phyloP scores from a whole-genome alignment of 2,329 filamentous ascomycete species.

The Arthroderma sp. region DNA sequence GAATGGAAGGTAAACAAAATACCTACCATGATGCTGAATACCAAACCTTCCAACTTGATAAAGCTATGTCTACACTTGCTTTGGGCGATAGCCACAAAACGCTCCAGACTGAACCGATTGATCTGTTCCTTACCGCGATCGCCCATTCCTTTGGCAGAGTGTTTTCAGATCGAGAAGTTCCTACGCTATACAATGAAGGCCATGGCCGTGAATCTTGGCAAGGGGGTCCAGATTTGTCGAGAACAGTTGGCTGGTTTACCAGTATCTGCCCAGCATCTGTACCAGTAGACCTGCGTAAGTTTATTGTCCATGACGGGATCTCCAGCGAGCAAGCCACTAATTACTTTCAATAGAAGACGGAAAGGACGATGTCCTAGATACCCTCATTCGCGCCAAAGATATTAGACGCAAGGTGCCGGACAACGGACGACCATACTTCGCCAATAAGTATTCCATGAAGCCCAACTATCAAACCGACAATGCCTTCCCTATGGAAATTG shows the following conservation, averaged over 20 bases:
- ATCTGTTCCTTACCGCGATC: slow-evolving; percentile 28
- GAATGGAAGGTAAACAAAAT: slow-evolving; percentile 24
- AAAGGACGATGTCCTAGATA: slow-evolving; percentile 20
- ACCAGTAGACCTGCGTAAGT: slow-evolving; percentile 13
- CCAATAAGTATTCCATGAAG: slow-evolving; percentile 20
- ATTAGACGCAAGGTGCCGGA: slow-evolving; percentile 23
- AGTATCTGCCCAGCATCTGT: slow-evolving; percentile 37
- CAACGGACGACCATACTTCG: slow-evolving; percentile 28
- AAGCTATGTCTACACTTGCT: slow-evolving; percentile 23
- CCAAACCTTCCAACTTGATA: slow-evolving; percentile 25
- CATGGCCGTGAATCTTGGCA: slow-evolving; percentile 39
- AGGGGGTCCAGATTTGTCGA: slow-evolving; percentile 33
- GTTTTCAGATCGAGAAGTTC: slow-evolving; percentile 33
- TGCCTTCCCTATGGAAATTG: slow-evolving; percentile 30
- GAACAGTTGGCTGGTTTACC: slow-evolving; percentile 42
- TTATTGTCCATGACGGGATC: neutral
- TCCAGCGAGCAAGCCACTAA: neutral
- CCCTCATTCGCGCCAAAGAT: slow-evolving; percentile 30
- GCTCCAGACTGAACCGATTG: slow-evolving; percentile 29
- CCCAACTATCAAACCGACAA: slow-evolving; percentile 21
- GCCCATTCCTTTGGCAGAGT: slow-evolving; percentile 34
- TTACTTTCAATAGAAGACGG: neutral
- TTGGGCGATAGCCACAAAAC: slow-evolving; percentile 24
- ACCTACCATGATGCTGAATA: slow-evolving; percentile 26
- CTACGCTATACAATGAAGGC: slow-evolving; percentile 40